Percentiles rank a stretch among this genome's conserved stretches.
These are phyloP conservation scores for Eragrostis nindensis DNA, from an alignment of 176 grass and related monocot genomes.

Conservation along the genomic window DNA sequence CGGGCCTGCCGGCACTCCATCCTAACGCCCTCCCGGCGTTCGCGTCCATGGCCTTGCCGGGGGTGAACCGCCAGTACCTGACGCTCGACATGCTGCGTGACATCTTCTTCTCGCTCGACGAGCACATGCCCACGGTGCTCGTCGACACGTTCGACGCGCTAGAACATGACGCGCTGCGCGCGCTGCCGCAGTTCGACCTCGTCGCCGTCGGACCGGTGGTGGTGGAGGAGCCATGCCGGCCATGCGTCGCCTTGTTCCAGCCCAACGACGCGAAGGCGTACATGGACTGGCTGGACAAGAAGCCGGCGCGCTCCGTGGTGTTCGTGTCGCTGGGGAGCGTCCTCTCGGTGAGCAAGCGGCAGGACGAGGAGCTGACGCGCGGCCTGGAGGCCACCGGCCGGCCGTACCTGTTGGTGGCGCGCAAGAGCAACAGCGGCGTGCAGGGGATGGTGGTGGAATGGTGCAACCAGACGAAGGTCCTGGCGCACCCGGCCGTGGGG, in stretches of 20 bases:
- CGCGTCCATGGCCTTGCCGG: conserved; percentile 12
- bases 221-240: neutral
- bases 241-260: neutral
- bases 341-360: conserved; percentile 15
- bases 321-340: conserved; percentile 56
- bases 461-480: conserved; percentile 51
- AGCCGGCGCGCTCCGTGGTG: conserved; percentile 55
- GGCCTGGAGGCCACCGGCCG: conserved; percentile 39
- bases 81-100: conserved; percentile 6
- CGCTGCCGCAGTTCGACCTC: conserved; percentile 27
- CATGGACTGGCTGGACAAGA: conserved; percentile 50
- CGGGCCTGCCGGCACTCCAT: conserved; percentile 36
- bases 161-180: conserved; percentile 43
- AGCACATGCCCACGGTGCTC: conserved; percentile 22
- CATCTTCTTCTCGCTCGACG: conserved; percentile 15
- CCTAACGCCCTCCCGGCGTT: conserved; percentile 39
- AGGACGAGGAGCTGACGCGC: conserved; percentile 45
- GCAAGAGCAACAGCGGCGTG: neutral
- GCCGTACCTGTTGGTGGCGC: conserved; percentile 57
- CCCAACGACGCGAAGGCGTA: conserved; percentile 21
- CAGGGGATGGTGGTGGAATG: conserved; percentile 51
- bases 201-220: conserved; percentile 51
- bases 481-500: conserved; percentile 44
- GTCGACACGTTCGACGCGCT: conserved; percentile 59
- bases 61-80: neutral